Evolutionary conservation across 306 rosid species (phyloP).

Genomic region (Cucurbita ficifolia): DNA sequence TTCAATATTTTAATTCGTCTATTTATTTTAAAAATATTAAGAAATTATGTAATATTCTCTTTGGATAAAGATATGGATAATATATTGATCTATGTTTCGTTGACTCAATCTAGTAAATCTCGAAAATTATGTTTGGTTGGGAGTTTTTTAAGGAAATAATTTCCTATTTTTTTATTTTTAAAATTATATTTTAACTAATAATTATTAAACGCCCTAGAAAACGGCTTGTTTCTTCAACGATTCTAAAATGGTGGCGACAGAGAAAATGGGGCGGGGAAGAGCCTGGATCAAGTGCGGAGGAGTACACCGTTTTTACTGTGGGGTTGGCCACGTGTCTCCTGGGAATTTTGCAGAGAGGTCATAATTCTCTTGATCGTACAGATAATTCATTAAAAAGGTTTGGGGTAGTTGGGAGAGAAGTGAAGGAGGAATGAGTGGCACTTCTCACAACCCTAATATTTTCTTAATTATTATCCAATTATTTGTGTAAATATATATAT

Average conservation of each 20-base stretch:
- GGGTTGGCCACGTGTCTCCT: background rate
- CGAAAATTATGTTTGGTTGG: no score
- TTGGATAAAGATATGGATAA: background rate
- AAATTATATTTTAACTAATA: no score
- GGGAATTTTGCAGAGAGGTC: slow-evolving; percentile 2
- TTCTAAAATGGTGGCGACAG: background rate
- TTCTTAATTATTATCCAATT: background rate
- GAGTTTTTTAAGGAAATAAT: no score
- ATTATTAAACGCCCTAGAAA: no score
- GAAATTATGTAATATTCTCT: no score
- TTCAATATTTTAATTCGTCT: no score
- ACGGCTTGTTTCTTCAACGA: background rate
- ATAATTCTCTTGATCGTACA: background rate
- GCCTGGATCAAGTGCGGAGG: background rate
- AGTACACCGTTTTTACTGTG: background rate
- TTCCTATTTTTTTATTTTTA: no score
- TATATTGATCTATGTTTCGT: background rate
- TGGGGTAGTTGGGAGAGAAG: background rate
- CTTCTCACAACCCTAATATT: background rate
- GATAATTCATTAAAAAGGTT: slow-evolving; percentile 1
- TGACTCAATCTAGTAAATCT: no score
- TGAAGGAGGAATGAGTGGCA: background rate
- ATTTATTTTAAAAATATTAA: no score
- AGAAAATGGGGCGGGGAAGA: background rate
- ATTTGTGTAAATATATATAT: no score